Percentiles rank a stretch among this genome's conserved stretches.
Evolutionary conservation across 2,329 filamentous ascomycete genomes (phyloP).

Genomic region (Chrysosporium keratinophilum): DNA sequence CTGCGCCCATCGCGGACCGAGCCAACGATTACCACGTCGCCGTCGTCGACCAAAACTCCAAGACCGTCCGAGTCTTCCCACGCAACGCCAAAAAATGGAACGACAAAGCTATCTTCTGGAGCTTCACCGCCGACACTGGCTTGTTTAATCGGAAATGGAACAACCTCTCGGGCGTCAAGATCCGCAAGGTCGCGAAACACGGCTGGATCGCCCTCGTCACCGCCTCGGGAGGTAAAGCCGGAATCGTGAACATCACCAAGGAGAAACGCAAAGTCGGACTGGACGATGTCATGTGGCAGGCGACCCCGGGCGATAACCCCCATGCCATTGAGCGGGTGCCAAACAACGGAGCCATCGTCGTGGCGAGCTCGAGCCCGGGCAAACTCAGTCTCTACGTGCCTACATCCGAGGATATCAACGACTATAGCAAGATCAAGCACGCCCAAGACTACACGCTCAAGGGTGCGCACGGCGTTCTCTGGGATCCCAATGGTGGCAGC

Average conservation of each 20-base stretch:
- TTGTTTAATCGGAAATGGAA: slow-evolving; percentile 10
- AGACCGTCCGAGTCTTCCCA: slow-evolving; percentile 17
- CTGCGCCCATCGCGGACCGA: slow-evolving; percentile 1
- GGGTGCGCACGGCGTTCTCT: slow-evolving; percentile 13
- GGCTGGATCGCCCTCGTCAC: slow-evolving; percentile 17
- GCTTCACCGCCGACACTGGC: slow-evolving; percentile 13
- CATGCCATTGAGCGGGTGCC: slow-evolving; percentile 18
- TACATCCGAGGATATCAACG: slow-evolving; percentile 12
- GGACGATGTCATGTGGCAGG: slow-evolving; percentile 16
- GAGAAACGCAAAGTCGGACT: slow-evolving; percentile 34
- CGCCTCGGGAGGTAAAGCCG: slow-evolving; percentile 20
- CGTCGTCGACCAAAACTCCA: slow-evolving; percentile 18
- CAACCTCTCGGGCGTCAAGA: slow-evolving; percentile 17
- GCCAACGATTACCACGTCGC: slow-evolving; percentile 17
- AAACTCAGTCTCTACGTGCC: slow-evolving; percentile 17
- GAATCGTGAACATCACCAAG: slow-evolving; percentile 41
- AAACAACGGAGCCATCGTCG: slow-evolving; percentile 15
- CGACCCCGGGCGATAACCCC: slow-evolving; percentile 15
- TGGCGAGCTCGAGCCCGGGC: slow-evolving; percentile 16
- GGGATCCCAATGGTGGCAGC: slow-evolving; percentile 10
- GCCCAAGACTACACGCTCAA: slow-evolving; percentile 6
- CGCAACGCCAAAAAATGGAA: slow-evolving; percentile 17
- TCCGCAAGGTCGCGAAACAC: slow-evolving; percentile 17
- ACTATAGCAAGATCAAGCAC: slow-evolving; percentile 12
- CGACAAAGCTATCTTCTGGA: slow-evolving; percentile 16